Base-by-base conservation (phyloP, 2,329 filamentous ascomycete genomes). In the Colletotrichum tropicicola region DNA sequence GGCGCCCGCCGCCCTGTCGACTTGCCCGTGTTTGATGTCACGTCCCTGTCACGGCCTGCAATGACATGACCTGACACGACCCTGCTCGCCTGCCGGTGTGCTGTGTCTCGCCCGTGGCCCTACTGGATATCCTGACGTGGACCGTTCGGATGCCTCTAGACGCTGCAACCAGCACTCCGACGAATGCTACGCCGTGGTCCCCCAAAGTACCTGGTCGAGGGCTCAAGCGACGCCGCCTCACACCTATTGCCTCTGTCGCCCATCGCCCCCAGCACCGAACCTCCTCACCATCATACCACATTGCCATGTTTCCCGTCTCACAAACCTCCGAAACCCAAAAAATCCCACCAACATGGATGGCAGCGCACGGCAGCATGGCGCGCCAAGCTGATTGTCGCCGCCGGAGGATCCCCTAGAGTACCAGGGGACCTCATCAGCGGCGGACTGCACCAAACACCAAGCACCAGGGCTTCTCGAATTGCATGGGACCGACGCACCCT, bases 311-410 rank as follows among this genome's bases (percentile, higher is more conserved):
- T 37, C 27, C 57, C 43, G 41, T 65, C 48, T 44, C 44, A 48
- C 55, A 59, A 54, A 25, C 41, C 48, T 28, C 56, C 23, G 23
- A 45, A 32, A 49, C 12, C 41, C 47, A 12, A 55, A 37, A 17
- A 32, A 53, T 52, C 39, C 59, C 63, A 59, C 30, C 45, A 64
- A 48, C 59, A 30, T 54, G 59, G 63, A 47, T 28, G 30, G 41
- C 45, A 52, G 59, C 53, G 49, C 15, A 32, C 53, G 52, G 53
- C 43, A 53, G 41, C 30, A 35, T 30, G 43, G 19, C 44, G 21
- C 53, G 63, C 63, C 63, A 66, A 66, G 63, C 32, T 53, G 59
- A 43, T 49, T 62, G 28, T 62, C 62, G 44, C 57, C n/a, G 58
- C 51, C 13, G 35, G 43, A 27, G 58, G 44, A 17, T 13, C 30